Conservation (phyloP, 768 basidiomycete species). For the Leccinellum rugosiceps region DNA sequence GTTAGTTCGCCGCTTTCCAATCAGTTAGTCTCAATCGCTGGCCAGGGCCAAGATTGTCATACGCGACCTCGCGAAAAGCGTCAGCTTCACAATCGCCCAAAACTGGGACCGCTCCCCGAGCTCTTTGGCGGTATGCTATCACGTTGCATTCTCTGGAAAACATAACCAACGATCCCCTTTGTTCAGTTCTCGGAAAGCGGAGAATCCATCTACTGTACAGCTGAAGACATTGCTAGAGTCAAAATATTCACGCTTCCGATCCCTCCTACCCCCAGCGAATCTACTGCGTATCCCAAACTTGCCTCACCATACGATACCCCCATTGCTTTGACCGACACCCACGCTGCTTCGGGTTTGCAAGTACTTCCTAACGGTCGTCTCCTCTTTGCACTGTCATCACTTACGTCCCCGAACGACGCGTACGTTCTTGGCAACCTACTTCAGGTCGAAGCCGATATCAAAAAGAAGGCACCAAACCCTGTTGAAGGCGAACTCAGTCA, state of each 20-base stretch:
- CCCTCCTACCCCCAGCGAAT: slow-evolving; percentile 55
- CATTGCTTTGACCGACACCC: slow-evolving; percentile 52
- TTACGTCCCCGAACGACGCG: slow-evolving; percentile 78
- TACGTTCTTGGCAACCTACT: slow-evolving; percentile 57
- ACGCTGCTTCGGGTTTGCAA: slow-evolving; percentile 60
- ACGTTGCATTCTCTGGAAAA: background rate
- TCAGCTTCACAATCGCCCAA: slow-evolving; percentile 72
- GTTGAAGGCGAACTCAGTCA: slow-evolving; percentile 41
- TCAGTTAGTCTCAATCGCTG: background rate
- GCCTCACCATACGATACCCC: slow-evolving; percentile 48
- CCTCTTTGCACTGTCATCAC: slow-evolving; percentile 69
- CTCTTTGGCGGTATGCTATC: slow-evolving; percentile 13
- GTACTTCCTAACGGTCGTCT: slow-evolving; percentile 58
- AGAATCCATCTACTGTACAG: slow-evolving; percentile 64
- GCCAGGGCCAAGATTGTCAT: slow-evolving; percentile 72
- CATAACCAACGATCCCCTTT: background rate
- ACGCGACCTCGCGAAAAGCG: slow-evolving; percentile 66
- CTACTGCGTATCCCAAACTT: slow-evolving; percentile 47
- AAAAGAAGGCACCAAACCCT: slow-evolving; percentile 26
- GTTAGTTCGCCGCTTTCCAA: background rate
- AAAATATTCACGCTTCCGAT: slow-evolving; percentile 73
- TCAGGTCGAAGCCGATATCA: slow-evolving; percentile 40
- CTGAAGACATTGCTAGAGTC: slow-evolving; percentile 73
- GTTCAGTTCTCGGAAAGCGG: slow-evolving; percentile 72
- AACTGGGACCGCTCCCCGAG: slow-evolving; percentile 80